Evolutionary conservation across 2,329 filamentous ascomycete species (phyloP).

Genomic region (Rutstroemia sp.): DNA sequence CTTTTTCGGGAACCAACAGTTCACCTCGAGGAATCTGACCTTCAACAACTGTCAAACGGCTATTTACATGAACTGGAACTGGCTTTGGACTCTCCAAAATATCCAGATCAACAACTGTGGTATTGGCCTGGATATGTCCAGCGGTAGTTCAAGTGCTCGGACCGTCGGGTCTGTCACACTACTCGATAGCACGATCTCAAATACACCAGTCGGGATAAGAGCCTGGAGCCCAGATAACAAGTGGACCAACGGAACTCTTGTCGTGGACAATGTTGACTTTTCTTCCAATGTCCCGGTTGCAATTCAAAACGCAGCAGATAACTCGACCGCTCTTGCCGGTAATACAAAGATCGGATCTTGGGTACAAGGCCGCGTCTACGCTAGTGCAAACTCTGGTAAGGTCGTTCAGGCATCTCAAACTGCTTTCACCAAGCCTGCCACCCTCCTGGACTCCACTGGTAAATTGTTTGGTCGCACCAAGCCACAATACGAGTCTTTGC

Average conservation of each 20-base stretch:
- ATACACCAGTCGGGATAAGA: constrained; percentile 72
- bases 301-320: constrained; percentile 51
- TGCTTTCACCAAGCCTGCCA: constrained; percentile 52
- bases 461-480: constrained; percentile 77
- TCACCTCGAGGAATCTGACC: constrained; percentile 73
- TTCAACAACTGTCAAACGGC: constrained; percentile 80
- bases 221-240: constrained; percentile 58
- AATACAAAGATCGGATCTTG: constrained; percentile 64
- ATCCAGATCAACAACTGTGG: constrained; percentile 65
- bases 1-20: constrained; percentile 82
- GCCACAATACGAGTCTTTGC: constrained; percentile 72
- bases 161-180: constrained; percentile 81
- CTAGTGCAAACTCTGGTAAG: constrained; percentile 34
- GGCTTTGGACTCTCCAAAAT: constrained; percentile 76
- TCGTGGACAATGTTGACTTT: constrained; percentile 89
- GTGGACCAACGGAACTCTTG: constrained; percentile 69
- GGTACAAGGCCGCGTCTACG: constrained; percentile 73
- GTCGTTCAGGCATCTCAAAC: constrained; percentile 53
- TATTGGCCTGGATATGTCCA: constrained; percentile 75
- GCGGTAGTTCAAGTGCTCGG: constrained; percentile 52
- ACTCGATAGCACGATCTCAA: constrained; percentile 70
- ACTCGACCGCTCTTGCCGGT: constrained; percentile 57
- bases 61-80: constrained; percentile 88
- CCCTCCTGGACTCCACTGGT: constrained; percentile 55
- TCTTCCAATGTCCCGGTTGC: constrained; percentile 55